A percentile compares a stretch with the other conserved stretches of the same genome.
These are phyloP conservation scores for Massospora cicadina DNA, from an alignment of 371 early-diverging fungal species.

Conservation along the genomic window DNA sequence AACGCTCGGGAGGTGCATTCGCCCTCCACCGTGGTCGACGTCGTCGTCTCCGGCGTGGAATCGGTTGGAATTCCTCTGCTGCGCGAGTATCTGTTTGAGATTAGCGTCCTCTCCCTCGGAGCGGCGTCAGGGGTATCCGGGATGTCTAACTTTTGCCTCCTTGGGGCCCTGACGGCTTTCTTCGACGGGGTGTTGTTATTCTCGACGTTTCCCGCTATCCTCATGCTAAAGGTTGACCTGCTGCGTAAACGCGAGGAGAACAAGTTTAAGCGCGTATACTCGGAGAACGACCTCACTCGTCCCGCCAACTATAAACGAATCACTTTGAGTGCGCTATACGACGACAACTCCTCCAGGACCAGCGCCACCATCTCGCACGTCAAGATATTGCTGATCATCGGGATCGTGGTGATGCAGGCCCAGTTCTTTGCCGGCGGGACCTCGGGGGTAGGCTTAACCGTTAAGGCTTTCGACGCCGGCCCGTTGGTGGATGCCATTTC, in stretches of 20 bases:
- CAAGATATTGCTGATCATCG: slow-evolving; percentile 7
- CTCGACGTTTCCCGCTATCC: slow-evolving; percentile 67
- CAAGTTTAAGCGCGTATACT: slow-evolving; percentile 14
- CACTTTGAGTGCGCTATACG: slow-evolving; percentile 18
- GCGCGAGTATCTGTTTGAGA: slow-evolving; percentile 67
- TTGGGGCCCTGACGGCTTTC: slow-evolving; percentile 59
- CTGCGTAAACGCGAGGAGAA: slow-evolving; percentile 25
- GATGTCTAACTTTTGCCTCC: slow-evolving; percentile 59
- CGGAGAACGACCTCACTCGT: slow-evolving; percentile 3
- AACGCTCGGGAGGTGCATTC: not conserved
- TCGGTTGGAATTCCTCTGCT: slow-evolving; percentile 44
- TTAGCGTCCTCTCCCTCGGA: slow-evolving; percentile 54
- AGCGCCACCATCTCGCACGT: slow-evolving; percentile 11
- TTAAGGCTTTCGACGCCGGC: not conserved
- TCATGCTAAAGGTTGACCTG: slow-evolving; percentile 75
- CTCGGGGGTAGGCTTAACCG: too few relatives aligned
- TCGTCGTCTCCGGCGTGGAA: slow-evolving; percentile 48
- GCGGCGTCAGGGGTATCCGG: slow-evolving; percentile 59
- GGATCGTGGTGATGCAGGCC: slow-evolving; percentile 6
- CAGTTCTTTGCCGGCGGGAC: not conserved
- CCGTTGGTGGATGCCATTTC: slow-evolving; percentile 25
- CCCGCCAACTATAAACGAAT: slow-evolving; percentile 17
- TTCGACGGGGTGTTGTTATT: slow-evolving; percentile 73
- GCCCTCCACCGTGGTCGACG: slow-evolving; percentile 29
- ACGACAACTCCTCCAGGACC: slow-evolving; percentile 11